Evolutionary conservation across 805 yeast species (phyloP).

Genomic region (Tetrapisispora arboricola): DNA sequence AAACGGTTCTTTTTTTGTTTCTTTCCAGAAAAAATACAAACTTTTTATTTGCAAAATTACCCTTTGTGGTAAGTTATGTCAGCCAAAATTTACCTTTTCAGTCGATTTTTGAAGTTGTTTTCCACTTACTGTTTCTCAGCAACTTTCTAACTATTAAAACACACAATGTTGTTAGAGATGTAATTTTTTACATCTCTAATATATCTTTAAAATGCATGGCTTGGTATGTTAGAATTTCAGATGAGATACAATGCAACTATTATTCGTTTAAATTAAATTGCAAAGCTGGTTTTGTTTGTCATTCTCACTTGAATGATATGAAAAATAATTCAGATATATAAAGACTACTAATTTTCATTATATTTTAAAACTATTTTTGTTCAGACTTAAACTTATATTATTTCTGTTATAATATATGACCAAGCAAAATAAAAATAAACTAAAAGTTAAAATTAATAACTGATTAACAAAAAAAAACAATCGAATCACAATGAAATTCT

Average conservation of each 20-base stretch:
- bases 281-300: too few species aligned
- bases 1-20: not conserved
- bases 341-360: too few species aligned
- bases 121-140: too few species aligned
- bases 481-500: slow-evolving; percentile 4
- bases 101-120: too few species aligned
- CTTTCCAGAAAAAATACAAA: not conserved
- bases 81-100: not conserved
- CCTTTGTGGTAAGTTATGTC: not conserved
- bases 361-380: too few species aligned
- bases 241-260: too few species aligned
- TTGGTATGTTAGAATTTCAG: too few species aligned
- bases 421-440: not conserved
- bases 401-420: not conserved
- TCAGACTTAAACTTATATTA: not conserved
- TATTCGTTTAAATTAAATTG: too few species aligned
- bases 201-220: not conserved
- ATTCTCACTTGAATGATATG: too few species aligned
- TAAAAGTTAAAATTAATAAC: not conserved
- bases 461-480: too few species aligned
- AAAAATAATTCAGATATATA: too few species aligned
- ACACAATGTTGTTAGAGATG: not conserved
- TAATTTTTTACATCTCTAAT: not conserved
- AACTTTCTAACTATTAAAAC: too few species aligned
- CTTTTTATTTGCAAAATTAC: not conserved